Conservation (phyloP, 352 stramenopile genomes). For the Phytopythium litorale region DNA sequence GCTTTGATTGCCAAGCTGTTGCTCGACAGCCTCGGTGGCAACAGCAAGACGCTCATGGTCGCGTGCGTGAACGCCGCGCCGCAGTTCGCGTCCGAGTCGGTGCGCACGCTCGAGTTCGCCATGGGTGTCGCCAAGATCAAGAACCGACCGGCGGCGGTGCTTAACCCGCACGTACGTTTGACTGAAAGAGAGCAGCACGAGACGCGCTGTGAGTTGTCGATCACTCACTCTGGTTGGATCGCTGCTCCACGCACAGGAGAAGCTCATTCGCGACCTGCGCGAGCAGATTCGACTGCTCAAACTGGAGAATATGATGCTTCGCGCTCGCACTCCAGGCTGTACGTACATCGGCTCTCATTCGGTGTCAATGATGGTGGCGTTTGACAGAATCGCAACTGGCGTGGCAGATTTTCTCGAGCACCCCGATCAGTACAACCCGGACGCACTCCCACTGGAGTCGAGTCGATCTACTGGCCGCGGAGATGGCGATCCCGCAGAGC, state of each 20-base stretch:
- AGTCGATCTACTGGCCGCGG: neutral
- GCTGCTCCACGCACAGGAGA: conserved; percentile 33
- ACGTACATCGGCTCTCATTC: conserved; percentile 1
- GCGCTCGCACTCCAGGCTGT: conserved; percentile 63
- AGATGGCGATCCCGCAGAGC: neutral
- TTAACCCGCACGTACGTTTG: conserved; percentile 51
- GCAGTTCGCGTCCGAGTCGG: conserved; percentile 58
- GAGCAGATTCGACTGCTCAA: conserved; percentile 66
- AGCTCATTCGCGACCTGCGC: conserved; percentile 63
- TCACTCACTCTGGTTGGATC: neutral
- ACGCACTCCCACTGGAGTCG: neutral
- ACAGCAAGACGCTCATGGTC: conserved; percentile 79
- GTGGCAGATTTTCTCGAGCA: conserved; percentile 48
- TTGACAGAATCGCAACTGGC: neutral
- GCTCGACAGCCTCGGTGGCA: conserved; percentile 65
- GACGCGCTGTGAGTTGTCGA: neutral
- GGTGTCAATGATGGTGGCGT: neutral
- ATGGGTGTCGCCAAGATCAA: conserved; percentile 83
- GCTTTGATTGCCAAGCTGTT: conserved; percentile 29
- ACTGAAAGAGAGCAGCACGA: neutral
- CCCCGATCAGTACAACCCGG: conserved; percentile 12
- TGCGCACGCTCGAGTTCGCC: conserved; percentile 68
- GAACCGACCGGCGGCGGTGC: conserved; percentile 54
- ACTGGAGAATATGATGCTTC: conserved; percentile 68
- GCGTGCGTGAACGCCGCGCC: conserved; percentile 61